Evolutionary conservation across 257 asterid species (phyloP).

Genomic region (Striga asiatica): DNA sequence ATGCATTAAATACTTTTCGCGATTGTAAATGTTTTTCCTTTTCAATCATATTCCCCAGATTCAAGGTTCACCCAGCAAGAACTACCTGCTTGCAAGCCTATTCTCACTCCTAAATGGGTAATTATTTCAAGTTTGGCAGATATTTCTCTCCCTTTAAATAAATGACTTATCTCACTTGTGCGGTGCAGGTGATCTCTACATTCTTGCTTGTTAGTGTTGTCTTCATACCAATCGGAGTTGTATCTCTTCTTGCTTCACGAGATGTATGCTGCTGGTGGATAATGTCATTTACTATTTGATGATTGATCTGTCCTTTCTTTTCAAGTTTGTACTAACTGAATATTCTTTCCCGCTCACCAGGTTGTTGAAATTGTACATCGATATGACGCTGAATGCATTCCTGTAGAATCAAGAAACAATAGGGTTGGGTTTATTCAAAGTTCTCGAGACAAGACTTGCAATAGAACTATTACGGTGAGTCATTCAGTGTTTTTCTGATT

Average conservation of each 20-base stretch:
- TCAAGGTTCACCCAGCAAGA: slow-evolving; percentile 98
- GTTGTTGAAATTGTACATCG: slow-evolving; percentile 51
- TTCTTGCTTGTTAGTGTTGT: slow-evolving; percentile 55
- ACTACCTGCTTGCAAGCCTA: slow-evolving; percentile 98
- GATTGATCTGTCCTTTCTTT: not conserved
- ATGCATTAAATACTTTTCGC: not conserved
- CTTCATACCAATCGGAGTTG: slow-evolving; percentile 74
- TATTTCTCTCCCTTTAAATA: not conserved
- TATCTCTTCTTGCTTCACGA: slow-evolving; percentile 55
- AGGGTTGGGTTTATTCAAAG: slow-evolving; percentile 42
- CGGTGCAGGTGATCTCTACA: slow-evolving; percentile 66
- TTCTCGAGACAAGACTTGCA: slow-evolving; percentile 33
- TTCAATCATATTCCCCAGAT: slow-evolving; percentile 43
- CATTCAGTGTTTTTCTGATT: not conserved
- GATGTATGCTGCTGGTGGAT: slow-evolving; percentile 23
- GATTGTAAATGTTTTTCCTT: not conserved
- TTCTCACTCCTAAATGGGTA: slow-evolving; percentile 97
- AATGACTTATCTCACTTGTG: slow-evolving; percentile 4
- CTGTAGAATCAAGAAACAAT: slow-evolving; percentile 21
- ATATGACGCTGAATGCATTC: slow-evolving; percentile 46
- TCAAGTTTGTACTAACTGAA: slow-evolving; percentile 14
- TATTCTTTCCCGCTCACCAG: slow-evolving; percentile 17
- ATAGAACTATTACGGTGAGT: slow-evolving; percentile 38
- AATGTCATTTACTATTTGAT: not conserved
- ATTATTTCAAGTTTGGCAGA: slow-evolving; percentile 3